These are phyloP conservation scores for Bombardia bombarda DNA, from an alignment of 495 filamentous ascomycete genomes.

Conservation along the genomic window DNA sequence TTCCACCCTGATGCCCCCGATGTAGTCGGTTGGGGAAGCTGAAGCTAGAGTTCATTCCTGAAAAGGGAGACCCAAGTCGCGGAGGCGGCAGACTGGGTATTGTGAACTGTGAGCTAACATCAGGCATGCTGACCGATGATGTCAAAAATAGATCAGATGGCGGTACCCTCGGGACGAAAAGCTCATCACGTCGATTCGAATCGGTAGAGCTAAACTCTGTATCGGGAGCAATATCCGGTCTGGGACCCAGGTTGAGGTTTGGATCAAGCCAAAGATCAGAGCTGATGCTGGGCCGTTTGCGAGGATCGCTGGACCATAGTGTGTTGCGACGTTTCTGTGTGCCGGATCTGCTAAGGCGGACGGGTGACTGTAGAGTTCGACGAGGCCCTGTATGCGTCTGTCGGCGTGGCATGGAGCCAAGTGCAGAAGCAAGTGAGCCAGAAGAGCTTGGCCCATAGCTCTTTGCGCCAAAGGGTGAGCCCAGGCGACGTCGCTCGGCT, in stretches of 20 bases:
- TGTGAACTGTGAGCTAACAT: slow-evolving; percentile 9
- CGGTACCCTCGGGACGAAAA: slow-evolving; percentile 23
- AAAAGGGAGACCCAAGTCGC: slow-evolving; percentile 46
- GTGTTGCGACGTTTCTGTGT: slow-evolving; percentile 40
- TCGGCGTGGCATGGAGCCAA: slow-evolving; percentile 26
- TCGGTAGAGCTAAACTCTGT: slow-evolving; percentile 21
- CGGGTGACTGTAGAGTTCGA: slow-evolving; percentile 36
- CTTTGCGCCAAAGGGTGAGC: slow-evolving; percentile 52
- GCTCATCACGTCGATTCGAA: slow-evolving; percentile 16
- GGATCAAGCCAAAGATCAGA: slow-evolving; percentile 25
- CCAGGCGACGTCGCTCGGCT: slow-evolving; percentile 39
- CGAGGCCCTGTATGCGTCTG: slow-evolving; percentile 36
- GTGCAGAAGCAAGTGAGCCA: slow-evolving; percentile 28
- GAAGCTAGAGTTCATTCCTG: slow-evolving; percentile 31
- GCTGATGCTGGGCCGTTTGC: slow-evolving; percentile 33
- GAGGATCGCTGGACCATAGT: slow-evolving; percentile 24
- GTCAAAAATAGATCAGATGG: slow-evolving; percentile 11
- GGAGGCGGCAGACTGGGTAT: slow-evolving; percentile 19
- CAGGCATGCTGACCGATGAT: slow-evolving; percentile 15
- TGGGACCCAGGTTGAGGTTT: no score
- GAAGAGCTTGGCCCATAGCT: slow-evolving; percentile 46
- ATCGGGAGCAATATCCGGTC: no score
- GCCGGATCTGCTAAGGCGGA: slow-evolving; percentile 35
- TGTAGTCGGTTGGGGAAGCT: slow-evolving; percentile 43
- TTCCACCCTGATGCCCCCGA: slow-evolving; percentile 26